Evolutionary conservation across 1,284 basidiomycete species (phyloP), one percentile per base, ranked within the genome.

Genomic region (Taiwanofungus camphoratus): DNA sequence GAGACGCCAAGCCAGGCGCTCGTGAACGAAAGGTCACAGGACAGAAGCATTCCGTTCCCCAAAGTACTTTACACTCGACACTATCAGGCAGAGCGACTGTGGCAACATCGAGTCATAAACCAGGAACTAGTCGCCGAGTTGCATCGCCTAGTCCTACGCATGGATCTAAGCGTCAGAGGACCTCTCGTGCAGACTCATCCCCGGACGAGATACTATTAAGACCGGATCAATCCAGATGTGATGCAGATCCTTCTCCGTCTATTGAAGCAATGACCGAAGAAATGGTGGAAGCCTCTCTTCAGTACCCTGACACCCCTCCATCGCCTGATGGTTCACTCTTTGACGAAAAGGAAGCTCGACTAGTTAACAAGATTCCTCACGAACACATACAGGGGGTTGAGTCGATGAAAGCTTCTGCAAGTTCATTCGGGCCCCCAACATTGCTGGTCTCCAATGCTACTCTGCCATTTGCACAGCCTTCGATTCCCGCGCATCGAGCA

Each of bases 401-500:
- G 11, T 12, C 21, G 11, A 29, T n/a, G 18, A 26, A 29, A 36
- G 3, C 23, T 29, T 39, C 41, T 15, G 23, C 34, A 16, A 29
- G 46, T 27, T 11, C 41, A 27, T 44, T 49, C 39, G 50, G 48
- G 15, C 20, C 16, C 11, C 37, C 47, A 1, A 26, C 40, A 6
- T 27, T 51, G n/a, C 34, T 50, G 3, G 35, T 42, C 4, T 13
- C 44, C 3, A 39, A 69, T 13, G 65, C 67, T 9, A 58, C 64
- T 37, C 67, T 39, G 16, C 8, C 21, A 36, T 20, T 21, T 34
- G 11, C 27, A 33, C 32, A 19, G 19, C 8, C 32, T 34, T 1
- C 29, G 31, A n/a, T 43, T 0, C 73, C 75, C 27, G 57, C 61
- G 2, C 78, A 78, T 55, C 70, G 71, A 41, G 60, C 57, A 2